Evolutionary conservation across 2,329 filamentous ascomycete species (phyloP), one percentile per base, ranked within the genome.

Genomic region (Amylocarpus encephaloides): DNA sequence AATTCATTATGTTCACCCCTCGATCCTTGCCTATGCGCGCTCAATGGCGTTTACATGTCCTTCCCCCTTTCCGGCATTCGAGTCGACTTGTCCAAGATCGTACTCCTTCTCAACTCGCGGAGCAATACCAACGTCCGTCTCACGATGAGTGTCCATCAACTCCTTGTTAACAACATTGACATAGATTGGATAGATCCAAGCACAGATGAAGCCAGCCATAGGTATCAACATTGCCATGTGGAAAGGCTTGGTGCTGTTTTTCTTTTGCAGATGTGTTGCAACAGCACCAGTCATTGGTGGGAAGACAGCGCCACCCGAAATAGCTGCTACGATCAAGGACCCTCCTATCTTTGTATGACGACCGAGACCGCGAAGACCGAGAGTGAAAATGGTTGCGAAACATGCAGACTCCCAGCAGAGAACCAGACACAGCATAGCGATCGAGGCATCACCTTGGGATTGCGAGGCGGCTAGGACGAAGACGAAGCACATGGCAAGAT

Each of bases 301-400:
- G 5, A 90, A 83, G 18, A 78, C 76, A 2, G 86, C 86, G 50
- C 86, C 87, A n/a, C 86, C 86, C 15, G 78, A 73, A 1, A 91
- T 84, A 57, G 83, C 85, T 1, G 73, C 83, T 1, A 89, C 77
- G 52, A 87, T 82, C 65, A 79, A 85, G 3, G 85, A 85, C 1
- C 81, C 83, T 1, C 86, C 87, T 54, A 85, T 77, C 73, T 91
- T 91, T 33, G 83, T 86, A 69, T 91, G 83, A n/a, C 82, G 77
- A 10, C 87, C 87, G 2, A 90, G 74, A 3, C 85, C 86, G 29
- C 85, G 78, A 73, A 90, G 86, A 10, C 84, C 84, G 2, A 90
- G 73, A 0, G 86, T 85, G 22, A 91, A 81, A 62, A 91, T 90
- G n/a, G 86, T 89, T 0, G 87, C 86, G 73, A 91, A 91, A 65